Conservation (phyloP, 306 rosid species). For the Malus asiatica region DNA sequence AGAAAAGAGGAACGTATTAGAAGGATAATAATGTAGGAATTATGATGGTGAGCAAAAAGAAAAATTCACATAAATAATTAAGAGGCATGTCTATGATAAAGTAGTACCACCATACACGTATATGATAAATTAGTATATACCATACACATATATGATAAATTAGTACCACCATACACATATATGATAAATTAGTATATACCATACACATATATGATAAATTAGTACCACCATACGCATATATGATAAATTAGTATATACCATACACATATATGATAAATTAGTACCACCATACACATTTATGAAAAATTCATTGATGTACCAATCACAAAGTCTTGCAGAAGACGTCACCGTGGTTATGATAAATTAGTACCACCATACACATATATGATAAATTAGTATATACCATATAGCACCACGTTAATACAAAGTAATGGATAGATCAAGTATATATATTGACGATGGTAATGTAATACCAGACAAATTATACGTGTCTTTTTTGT, state of each 20-base stretch:
- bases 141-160: not conserved
- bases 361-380: not conserved
- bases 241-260: not conserved
- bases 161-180: not conserved
- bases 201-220: not conserved
- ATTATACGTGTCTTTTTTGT: not conserved
- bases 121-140: not conserved
- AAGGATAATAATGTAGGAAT: not conserved
- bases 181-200: not conserved
- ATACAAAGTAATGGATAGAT: not conserved
- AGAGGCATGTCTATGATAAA: not conserved
- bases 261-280: not conserved
- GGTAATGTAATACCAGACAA: constrained; percentile 20
- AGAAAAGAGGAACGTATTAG: not conserved
- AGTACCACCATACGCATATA: not conserved
- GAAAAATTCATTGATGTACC: not conserved
- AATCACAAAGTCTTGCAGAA: not conserved
- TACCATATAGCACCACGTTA: not conserved
- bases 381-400: not conserved
- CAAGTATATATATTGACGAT: not conserved
- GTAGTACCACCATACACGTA: not conserved
- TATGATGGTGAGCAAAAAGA: not conserved
- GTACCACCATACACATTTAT: no score
- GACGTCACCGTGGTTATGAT: not conserved
- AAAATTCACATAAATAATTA: not conserved